A percentile compares a stretch with the other conserved stretches of the same genome.
Evolutionary conservation across 164 flowering plant genomes (phyloP).

Genomic region (Cinnamomum chago): DNA sequence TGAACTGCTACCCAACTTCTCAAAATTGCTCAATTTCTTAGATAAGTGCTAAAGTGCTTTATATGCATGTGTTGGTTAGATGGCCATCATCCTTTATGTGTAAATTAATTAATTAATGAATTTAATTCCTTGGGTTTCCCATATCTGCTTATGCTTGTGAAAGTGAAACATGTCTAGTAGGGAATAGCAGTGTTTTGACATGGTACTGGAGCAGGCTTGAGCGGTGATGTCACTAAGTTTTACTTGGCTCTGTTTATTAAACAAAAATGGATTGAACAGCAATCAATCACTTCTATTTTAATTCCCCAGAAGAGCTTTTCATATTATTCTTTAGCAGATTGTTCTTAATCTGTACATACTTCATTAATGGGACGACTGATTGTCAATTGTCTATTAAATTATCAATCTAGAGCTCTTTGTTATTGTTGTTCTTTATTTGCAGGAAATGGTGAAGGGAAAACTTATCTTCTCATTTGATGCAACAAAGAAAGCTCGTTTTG

Average conservation of each 20-base stretch:
- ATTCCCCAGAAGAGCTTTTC: neutral
- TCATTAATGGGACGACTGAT: neutral
- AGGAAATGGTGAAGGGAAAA: constrained; percentile 92
- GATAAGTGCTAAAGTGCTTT: neutral
- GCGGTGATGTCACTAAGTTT: neutral
- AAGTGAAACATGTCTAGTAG: neutral
- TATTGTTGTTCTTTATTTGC: constrained; percentile 17
- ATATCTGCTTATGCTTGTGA: neutral
- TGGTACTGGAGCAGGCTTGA: neutral
- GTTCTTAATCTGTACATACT: neutral
- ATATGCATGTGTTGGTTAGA: neutral
- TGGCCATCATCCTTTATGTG: neutral
- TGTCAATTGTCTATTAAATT: neutral
- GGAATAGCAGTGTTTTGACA: neutral
- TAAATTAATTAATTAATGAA: neutral
- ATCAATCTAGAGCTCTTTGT: neutral
- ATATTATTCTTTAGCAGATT: neutral
- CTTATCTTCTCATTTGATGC: constrained; percentile 66
- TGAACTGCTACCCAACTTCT: neutral
- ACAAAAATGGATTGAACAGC: neutral
- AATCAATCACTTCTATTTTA: neutral
- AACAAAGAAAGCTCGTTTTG: constrained; percentile 83
- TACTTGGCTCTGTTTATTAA: neutral
- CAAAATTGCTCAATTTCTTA: neutral
- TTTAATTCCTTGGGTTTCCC: neutral